phyloP scores from a whole-genome alignment of 2,329 filamentous ascomycete genomes.

The Aureobasidium sp. region DNA sequence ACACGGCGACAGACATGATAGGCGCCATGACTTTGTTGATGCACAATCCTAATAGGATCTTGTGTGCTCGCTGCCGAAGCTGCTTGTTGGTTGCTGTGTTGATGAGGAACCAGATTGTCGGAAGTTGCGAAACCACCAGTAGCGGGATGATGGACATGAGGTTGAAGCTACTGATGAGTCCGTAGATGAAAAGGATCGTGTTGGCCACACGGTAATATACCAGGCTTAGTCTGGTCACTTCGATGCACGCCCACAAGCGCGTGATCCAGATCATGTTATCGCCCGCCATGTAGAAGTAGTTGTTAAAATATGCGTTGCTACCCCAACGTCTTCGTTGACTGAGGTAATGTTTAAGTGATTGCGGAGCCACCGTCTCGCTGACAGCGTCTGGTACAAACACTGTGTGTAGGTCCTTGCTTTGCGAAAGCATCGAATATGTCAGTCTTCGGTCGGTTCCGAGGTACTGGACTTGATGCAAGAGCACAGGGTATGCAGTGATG shows the following conservation, averaged over 20 bases:
- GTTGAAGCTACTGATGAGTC: slow-evolving; percentile 15
- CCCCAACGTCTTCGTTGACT: slow-evolving; percentile 28
- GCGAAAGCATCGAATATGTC: slow-evolving; percentile 20
- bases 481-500: slow-evolving; percentile 17
- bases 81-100: slow-evolving; percentile 15
- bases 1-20: slow-evolving; percentile 17
- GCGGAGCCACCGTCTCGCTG: slow-evolving; percentile 28
- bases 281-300: slow-evolving; percentile 27
- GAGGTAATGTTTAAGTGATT: slow-evolving; percentile 27
- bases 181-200: slow-evolving; percentile 23
- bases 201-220: slow-evolving; percentile 30
- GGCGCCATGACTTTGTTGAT: slow-evolving; percentile 19
- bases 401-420: slow-evolving; percentile 18
- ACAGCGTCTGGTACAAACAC: slow-evolving; percentile 27
- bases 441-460: slow-evolving; percentile 19
- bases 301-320: slow-evolving; percentile 31
- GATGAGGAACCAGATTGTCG: slow-evolving; percentile 18
- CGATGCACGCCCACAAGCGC: slow-evolving; percentile 23
- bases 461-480: slow-evolving; percentile 20
- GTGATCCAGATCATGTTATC: slow-evolving; percentile 31
- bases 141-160: slow-evolving; percentile 16
- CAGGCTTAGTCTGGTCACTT: slow-evolving; percentile 25
- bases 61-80: slow-evolving; percentile 15
- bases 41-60: slow-evolving; percentile 17
- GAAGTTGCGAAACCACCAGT: slow-evolving; percentile 16